Base-by-base conservation (phyloP, 768 basidiomycete species). In the Porpolomopsis calyptriformis region DNA sequence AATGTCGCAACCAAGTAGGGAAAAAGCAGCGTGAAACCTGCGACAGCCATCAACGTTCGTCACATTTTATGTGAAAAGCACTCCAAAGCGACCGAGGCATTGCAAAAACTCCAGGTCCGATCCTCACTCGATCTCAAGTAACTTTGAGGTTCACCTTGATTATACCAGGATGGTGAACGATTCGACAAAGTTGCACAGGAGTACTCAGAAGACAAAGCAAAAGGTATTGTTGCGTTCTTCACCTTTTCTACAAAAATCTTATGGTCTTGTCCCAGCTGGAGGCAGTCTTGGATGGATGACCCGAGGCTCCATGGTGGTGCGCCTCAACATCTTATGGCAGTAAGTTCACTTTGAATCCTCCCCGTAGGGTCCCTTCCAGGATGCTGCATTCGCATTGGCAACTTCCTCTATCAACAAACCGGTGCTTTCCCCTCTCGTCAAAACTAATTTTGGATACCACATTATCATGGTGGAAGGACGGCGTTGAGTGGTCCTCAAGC, bases 381-480 rank as follows among this genome's bases (percentile, higher is more conserved):
- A 91, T 47, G 88, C 78, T n/a, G 88, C 86, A 4, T 91, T 91
- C 61, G 78, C 77, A 14, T 71, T 91, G 39, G 67, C 74, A 22
- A 86, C 87, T 2, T 91, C 88, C 6, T 75, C 82, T 3, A 76
- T 85, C 50, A 87, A 88, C 62, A 88, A 85, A 52, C 87, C 88
- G 3, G 64, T 74, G 41, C 57, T 76, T 14, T 84, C 85, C 1
- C 64, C 78, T 12, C 73, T 90, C 40, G 81, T 90, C 26, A 91
- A 89, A 64, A 91, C 88, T 4, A 76, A 73, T 50, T 80, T 80
- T 56, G 88, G 88, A 11, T 91, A 90, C 62, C 88, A 91, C 59
- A 80, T 91, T 55, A 89, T 91, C 60, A 86, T 91, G 85, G 87
- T 89, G 5, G 87, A 91, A 65, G 87, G 85, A 14, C 76, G 87